Base-by-base conservation (phyloP, 2,329 filamentous ascomycete genomes). In the Calonectria honghensis region DNA sequence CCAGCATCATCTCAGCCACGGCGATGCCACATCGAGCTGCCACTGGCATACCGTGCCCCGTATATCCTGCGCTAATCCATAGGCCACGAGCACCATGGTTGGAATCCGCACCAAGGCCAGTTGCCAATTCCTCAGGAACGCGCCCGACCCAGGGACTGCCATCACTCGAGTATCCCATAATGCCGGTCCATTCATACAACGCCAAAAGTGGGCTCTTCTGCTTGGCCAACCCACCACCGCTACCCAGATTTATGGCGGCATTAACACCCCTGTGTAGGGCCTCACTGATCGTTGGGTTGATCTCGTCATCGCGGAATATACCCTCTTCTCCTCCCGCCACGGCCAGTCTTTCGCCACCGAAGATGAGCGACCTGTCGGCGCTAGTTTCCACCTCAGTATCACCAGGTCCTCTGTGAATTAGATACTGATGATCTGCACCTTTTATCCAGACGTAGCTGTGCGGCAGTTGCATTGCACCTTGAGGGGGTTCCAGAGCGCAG, bases 41-140 rank as follows among this genome's bases (percentile, higher is more conserved):
- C 78, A 93, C 92, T 27, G 94, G 93, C 93, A 96, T 95, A 0
- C 94, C 94, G 83, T 96, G 94, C 0, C 92, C 93, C 9, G 93
- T 93, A 80, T 93, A 95, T 3, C 92, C 94, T 3, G 89, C 93
- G 74, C 89, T 90, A 16, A 95, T 76, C 86, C 88, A 95, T 68
- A 95, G 77, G 3, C 87, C 71, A 14, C 77, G 74, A 18, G 73
- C 81, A n/a, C 84, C 86, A 24, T 88, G 37, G 6, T 39, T 6
- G 37, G 37, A 16, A 14, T 16, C 37, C 6, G 3, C 37, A 39
- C 91, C 6, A n/a, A 89, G 77, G 6, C 82, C 79, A 45, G 84
- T 84, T 0, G 18, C 7, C 45, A 50, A 50, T 50, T 50, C 45
- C 14, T 16, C 45, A 24, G 92, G 92, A n/a, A 96, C 90, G 16